Percentiles rank a stretch among this genome's conserved stretches.
These are phyloP conservation scores for Phytophthora palmivora DNA, from an alignment of 352 stramenopile species.

Conservation along the genomic window DNA sequence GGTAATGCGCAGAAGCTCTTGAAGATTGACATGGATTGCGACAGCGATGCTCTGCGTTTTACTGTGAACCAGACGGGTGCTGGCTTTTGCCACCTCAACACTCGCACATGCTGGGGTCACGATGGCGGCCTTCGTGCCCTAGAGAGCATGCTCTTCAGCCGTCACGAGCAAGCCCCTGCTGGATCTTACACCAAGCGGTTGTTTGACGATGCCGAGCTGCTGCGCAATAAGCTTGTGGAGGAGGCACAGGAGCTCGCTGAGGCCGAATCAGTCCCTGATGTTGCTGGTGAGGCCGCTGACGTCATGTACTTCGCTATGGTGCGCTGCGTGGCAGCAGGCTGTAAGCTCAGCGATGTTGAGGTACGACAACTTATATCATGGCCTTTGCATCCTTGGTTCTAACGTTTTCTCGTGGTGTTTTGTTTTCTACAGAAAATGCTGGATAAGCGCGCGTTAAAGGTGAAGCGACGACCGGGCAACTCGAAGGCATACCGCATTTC, in stretches of 20 bases:
- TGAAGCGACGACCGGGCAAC: constrained; percentile 90
- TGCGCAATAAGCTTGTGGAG: constrained; percentile 97
- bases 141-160: constrained; percentile 88
- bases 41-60: constrained; percentile 95
- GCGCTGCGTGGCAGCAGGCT: constrained; percentile 90
- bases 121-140: constrained; percentile 88
- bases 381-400: constrained; percentile 14
- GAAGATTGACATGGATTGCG: constrained; percentile 94
- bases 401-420: constrained; percentile 9
- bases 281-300: constrained; percentile 95
- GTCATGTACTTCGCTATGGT: constrained; percentile 98
- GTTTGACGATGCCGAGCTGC: constrained; percentile 92
- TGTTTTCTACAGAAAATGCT: constrained; percentile 73
- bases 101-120: constrained; percentile 94
- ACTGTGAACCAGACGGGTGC: constrained; percentile 90
- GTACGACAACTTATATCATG: constrained; percentile 34
- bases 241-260: constrained; percentile 95
- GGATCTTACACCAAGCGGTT: constrained; percentile 97
- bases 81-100: constrained; percentile 90
- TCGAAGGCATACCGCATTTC: constrained; percentile 89
- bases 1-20: constrained; percentile 94
- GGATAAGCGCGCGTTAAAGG: constrained; percentile 93
- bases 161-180: constrained; percentile 87
- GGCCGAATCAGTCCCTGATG: constrained; percentile 84
- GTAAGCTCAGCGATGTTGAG: constrained; percentile 93